These are phyloP conservation scores for Podila horticola DNA, from an alignment of 192 early-diverging fungal species.

Conservation along the genomic window DNA sequence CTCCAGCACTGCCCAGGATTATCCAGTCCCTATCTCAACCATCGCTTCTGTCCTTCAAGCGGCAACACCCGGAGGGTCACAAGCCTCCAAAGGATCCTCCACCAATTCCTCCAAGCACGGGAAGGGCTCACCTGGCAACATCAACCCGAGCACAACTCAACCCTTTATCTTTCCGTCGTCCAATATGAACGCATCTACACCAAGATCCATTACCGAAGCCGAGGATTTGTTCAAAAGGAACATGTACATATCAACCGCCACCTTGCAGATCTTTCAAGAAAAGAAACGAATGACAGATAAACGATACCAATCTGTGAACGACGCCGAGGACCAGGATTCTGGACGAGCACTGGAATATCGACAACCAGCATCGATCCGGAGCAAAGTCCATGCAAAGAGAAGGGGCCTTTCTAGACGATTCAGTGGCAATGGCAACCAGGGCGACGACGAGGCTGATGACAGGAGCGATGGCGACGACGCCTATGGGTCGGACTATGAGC, in stretches of 20 bases:
- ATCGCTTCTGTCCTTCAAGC: conserved; percentile 36
- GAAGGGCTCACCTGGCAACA: conserved; percentile 8
- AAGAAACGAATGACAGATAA: conserved; percentile 54
- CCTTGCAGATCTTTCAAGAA: conserved; percentile 59
- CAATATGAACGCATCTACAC: conserved; percentile 48
- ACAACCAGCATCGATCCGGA: conserved; percentile 34
- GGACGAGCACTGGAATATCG: conserved; percentile 34
- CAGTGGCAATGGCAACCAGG: conserved; percentile 45
- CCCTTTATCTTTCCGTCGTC: conserved; percentile 62
- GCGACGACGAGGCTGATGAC: conserved; percentile 42
- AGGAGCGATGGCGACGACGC: conserved; percentile 18
- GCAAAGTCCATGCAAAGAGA: conserved; percentile 12
- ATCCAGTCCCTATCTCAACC: conserved; percentile 21
- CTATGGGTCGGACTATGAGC: conserved; percentile 20
- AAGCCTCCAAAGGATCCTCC: conserved; percentile 12
- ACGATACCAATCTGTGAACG: conserved; percentile 19
- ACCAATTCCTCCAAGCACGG: conserved; percentile 13
- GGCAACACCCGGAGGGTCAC: conserved; percentile 3
- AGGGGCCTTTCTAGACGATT: conserved; percentile 22
- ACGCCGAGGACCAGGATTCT: conserved; percentile 41
- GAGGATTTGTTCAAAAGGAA: conserved; percentile 59
- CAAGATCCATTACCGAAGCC: conserved; percentile 60
- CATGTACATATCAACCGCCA: conserved; percentile 57
- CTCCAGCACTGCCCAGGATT: conserved; percentile 7
- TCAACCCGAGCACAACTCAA: conserved; percentile 39